Percentiles rank a stretch among this genome's conserved stretches.
These are phyloP conservation scores for Aphanomyces invadans DNA, from an alignment of 352 stramenopile genomes.

Conservation along the genomic window DNA sequence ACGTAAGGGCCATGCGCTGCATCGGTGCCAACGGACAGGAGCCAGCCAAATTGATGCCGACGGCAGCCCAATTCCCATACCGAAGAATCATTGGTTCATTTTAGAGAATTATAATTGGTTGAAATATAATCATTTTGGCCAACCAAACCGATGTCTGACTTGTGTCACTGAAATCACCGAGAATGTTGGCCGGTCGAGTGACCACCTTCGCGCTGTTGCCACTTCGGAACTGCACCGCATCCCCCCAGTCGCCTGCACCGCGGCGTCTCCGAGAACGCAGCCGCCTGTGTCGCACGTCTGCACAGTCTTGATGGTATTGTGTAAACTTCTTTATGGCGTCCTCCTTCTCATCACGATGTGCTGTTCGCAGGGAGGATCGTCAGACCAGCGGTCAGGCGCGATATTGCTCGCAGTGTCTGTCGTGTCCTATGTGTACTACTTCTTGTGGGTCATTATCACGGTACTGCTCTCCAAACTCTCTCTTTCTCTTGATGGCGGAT, in stretches of 20 bases:
- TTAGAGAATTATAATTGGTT: conserved; percentile 6
- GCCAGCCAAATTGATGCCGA: conserved; percentile 22
- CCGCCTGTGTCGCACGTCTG: too few relatives aligned
- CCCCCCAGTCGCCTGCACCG: too few relatives aligned
- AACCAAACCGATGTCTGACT: neutral
- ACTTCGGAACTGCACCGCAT: too few relatives aligned
- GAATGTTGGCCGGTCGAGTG: too few relatives aligned
- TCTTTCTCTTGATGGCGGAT: too few relatives aligned
- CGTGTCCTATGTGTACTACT: conserved; percentile 88
- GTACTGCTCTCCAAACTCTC: conserved; percentile 37
- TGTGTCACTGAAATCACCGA: too few relatives aligned
- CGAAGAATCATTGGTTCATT: neutral
- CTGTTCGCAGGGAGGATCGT: conserved; percentile 37
- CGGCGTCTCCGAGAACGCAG: too few relatives aligned
- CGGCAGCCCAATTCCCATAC: neutral
- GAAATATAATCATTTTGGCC: conserved; percentile 9
- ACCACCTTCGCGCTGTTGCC: too few relatives aligned
- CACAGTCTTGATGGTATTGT: conserved; percentile 7
- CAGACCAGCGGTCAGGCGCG: conserved; percentile 70
- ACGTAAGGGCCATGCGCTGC: conserved; percentile 13
- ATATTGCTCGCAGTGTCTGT: conserved; percentile 73
- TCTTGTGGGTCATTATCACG: conserved; percentile 84
- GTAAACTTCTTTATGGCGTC: too few relatives aligned
- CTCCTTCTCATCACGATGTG: neutral
- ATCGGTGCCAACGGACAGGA: conserved; percentile 15